Evolutionary conservation across 331 rosid species (phyloP), one percentile per base, ranked within the genome.

Genomic region (Saraca asoca): DNA sequence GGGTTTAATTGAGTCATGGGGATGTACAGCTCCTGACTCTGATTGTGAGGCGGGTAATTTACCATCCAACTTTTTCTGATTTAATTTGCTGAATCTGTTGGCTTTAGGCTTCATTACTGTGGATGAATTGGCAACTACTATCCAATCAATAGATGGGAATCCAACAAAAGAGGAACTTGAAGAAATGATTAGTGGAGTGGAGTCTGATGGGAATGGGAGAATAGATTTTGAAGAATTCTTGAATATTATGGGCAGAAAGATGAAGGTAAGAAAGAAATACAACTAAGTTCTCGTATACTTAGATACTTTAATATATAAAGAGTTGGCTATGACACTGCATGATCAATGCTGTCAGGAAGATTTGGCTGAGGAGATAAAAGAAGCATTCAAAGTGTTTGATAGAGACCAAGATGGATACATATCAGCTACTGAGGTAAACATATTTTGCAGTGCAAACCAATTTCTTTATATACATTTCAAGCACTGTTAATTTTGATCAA

Each of bases 361-460:
- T 63, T 2, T 80, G 24, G 85, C 74, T 16, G 98, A 90, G 69
- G 98, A 93, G 65, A 83, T 93, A 9, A 90, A 82, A 62, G 97
- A 93, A 72, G 91, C 97, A 45, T 93, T 93, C 79, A 90, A 90
- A 82, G 97, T 93, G 34, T 88, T 93, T 71, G 98, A 93, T 59
- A 88, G 91, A 64, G 88, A 93, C 57, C 91, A 88, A 34, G 91
- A 93, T 74, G 98, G 98, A 42, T 93, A 75, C 58, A 93, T 93
- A 65, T 90, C 98, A 18, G 92, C 96, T 12, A 66, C 55, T 13
- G 98, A 90, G 95, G 90, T 88, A 69, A 78, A 14, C 55, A 24
- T 44, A 3, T 3, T 35, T 38, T 37, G 33, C 52, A 8, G 33
- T 62, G 45, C 38, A 20, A 6, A 75, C 19, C n/a, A 39, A 16